Conservation (phyloP, 345 rosid genomes). For the Garcia nutans region DNA sequence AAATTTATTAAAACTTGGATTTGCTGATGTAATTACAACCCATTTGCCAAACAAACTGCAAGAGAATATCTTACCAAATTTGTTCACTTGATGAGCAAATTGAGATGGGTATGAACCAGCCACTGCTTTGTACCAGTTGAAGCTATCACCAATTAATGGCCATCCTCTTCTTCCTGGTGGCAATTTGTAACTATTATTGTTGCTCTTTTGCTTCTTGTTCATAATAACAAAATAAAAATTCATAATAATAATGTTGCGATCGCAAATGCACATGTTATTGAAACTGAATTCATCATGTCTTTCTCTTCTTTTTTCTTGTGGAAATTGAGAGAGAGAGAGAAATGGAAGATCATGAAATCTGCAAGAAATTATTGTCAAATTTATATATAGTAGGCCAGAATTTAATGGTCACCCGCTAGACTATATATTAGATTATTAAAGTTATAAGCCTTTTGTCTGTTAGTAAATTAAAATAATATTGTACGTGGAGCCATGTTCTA, state of each 20-base stretch:
- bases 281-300: too few species aligned
- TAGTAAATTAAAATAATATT: too few species aligned
- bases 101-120: constrained; percentile 72
- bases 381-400: too few species aligned
- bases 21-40: constrained; percentile 67
- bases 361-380: too few species aligned
- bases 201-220: not conserved
- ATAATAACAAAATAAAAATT: not conserved
- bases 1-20: constrained; percentile 62
- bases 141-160: constrained; percentile 74
- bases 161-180: constrained; percentile 84
- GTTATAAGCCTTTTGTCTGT: too few species aligned
- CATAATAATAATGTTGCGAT: constrained; percentile 14
- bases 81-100: constrained; percentile 59
- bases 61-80: constrained; percentile 71
- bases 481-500: too few species aligned
- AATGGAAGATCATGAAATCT: too few species aligned
- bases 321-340: too few species aligned
- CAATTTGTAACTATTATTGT: constrained; percentile 10
- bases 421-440: too few species aligned
- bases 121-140: constrained; percentile 75
- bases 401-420: too few species aligned
- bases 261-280: not conserved
- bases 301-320: too few species aligned
- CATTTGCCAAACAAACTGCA: constrained; percentile 75